A percentile compares a stretch with the other conserved stretches of the same genome.
phyloP scores from a whole-genome alignment of 768 basidiomycete genomes.

The Trametes maxima region DNA sequence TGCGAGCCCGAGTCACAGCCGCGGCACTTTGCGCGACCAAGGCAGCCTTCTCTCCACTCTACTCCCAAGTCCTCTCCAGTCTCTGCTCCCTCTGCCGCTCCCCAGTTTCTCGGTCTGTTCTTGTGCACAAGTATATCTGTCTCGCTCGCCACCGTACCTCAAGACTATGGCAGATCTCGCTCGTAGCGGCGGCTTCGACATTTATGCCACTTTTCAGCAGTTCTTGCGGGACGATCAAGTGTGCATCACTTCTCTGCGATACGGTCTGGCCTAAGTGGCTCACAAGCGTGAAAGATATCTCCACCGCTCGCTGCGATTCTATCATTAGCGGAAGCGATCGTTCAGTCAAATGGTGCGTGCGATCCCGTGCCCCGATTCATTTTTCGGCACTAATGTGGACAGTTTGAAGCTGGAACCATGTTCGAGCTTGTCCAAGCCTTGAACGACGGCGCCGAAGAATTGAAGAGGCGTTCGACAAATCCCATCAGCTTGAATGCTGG shows the following conservation, averaged over 20 bases:
- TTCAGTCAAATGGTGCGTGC: conserved; percentile 68
- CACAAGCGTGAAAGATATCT: conserved; percentile 54
- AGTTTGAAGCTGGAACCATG: conserved; percentile 77
- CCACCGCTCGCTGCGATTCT: conserved; percentile 88
- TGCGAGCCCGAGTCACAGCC: conserved; percentile 17
- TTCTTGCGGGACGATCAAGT: conserved; percentile 71
- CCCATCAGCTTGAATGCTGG: conserved; percentile 87
- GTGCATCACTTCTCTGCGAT: conserved; percentile 27
- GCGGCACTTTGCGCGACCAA: background rate
- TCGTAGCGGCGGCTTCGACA: conserved; percentile 41
- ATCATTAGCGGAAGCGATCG: conserved; percentile 79
- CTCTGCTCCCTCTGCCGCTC: background rate
- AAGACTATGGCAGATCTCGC: conserved; percentile 3
- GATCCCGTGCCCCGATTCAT: conserved; percentile 14
- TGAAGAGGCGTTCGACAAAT: conserved; percentile 68
- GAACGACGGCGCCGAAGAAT: conserved; percentile 66
- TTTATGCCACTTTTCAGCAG: conserved; percentile 55
- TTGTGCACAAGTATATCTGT: background rate
- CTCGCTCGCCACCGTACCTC: background rate
- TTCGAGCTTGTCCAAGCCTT: conserved; percentile 88
- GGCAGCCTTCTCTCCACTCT: conserved; percentile 1
- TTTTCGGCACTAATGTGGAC: background rate
- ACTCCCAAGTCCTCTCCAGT: background rate
- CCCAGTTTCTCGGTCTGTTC: background rate
- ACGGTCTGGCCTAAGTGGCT: background rate